phyloP scores from a whole-genome alignment of 2,329 filamentous ascomycete species.

The Aspergillus tamarii region DNA sequence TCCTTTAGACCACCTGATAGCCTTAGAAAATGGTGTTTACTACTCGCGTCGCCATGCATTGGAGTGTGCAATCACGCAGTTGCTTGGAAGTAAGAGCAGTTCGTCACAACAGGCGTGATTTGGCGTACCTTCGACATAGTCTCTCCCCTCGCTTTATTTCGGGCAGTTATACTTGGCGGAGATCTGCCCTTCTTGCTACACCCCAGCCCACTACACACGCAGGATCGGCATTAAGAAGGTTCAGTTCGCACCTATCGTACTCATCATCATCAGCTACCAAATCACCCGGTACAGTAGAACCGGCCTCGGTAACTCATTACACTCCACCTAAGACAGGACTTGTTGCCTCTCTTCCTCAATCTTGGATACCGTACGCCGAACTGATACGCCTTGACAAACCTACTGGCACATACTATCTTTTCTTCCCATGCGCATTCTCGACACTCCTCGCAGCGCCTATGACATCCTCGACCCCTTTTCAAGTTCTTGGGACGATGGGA shows the following conservation, averaged over 20 bases:
- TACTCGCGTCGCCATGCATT: not conserved
- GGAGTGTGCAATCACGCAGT: not conserved
- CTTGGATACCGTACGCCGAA: slow-evolving; percentile 60
- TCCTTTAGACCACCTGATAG: not conserved
- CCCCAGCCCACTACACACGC: not conserved
- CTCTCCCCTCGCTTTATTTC: not conserved
- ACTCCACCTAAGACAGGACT: slow-evolving; percentile 50
- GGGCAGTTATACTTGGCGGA: too few species aligned
- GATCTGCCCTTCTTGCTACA: not conserved
- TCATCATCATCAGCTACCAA: not conserved
- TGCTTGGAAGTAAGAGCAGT: not conserved
- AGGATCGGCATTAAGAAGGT: not conserved
- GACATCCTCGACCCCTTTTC: slow-evolving; percentile 34
- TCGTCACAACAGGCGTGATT: not conserved
- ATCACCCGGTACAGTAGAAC: slow-evolving; percentile 5
- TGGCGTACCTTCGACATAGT: not conserved
- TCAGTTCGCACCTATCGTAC: not conserved
- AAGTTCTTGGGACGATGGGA: slow-evolving; percentile 42
- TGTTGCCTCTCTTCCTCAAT: slow-evolving; percentile 49
- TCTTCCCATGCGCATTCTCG: slow-evolving; percentile 56
- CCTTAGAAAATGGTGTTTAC: not conserved
- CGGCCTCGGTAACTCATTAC: slow-evolving; percentile 39
- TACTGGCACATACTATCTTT: slow-evolving; percentile 56
- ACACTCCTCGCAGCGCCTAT: slow-evolving; percentile 49
- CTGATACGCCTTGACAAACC: slow-evolving; percentile 57